Evolutionary conservation across 225 moss, liverwort and hornwort genomes (phyloP).

Genomic region (Marchantia paleacea): DNA sequence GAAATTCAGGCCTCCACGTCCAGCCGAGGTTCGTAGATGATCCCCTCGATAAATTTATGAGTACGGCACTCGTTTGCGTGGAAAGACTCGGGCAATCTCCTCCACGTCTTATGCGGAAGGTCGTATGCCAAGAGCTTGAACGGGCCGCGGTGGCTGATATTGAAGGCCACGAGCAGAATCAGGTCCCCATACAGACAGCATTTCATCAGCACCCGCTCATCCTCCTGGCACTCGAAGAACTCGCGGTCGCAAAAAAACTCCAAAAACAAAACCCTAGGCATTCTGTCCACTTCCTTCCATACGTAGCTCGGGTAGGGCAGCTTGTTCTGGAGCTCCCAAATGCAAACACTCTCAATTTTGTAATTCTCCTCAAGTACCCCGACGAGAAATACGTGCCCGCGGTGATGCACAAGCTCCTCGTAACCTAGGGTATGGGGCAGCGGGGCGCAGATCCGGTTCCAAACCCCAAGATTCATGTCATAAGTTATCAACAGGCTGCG

Average conservation of each 20-base stretch:
- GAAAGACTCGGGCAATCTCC: slow-evolving; percentile 45
- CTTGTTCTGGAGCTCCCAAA: slow-evolving; percentile 41
- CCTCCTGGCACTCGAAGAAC: slow-evolving; percentile 53
- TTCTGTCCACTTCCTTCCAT: slow-evolving; percentile 58
- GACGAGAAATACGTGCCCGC: slow-evolving; percentile 48
- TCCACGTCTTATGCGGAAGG: slow-evolving; percentile 46
- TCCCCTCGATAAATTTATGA: slow-evolving; percentile 53
- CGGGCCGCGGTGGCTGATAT: slow-evolving; percentile 31
- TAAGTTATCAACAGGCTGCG: slow-evolving; percentile 53
- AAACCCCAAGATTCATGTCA: slow-evolving; percentile 41
- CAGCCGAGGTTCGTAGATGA: slow-evolving; percentile 56
- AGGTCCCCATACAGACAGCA: slow-evolving; percentile 47
- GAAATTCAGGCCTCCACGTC: slow-evolving; percentile 39
- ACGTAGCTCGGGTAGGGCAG: slow-evolving; percentile 31
- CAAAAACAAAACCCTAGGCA: slow-evolving; percentile 52
- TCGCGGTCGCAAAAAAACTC: slow-evolving; percentile 53
- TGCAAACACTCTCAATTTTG: slow-evolving; percentile 52
- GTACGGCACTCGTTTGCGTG: slow-evolving; percentile 38
- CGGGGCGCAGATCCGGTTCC: slow-evolving; percentile 54
- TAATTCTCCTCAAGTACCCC: slow-evolving; percentile 53
- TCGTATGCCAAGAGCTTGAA: slow-evolving; percentile 50
- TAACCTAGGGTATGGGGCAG: slow-evolving; percentile 53
- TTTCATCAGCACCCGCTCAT: slow-evolving; percentile 49
- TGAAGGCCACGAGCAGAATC: slow-evolving; percentile 38
- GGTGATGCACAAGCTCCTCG: slow-evolving; percentile 55